Percentiles rank a stretch among this genome's conserved stretches.
These are phyloP conservation scores for Coprinopsis cinerea DNA, from an alignment of 768 basidiomycete genomes.

Conservation along the genomic window DNA sequence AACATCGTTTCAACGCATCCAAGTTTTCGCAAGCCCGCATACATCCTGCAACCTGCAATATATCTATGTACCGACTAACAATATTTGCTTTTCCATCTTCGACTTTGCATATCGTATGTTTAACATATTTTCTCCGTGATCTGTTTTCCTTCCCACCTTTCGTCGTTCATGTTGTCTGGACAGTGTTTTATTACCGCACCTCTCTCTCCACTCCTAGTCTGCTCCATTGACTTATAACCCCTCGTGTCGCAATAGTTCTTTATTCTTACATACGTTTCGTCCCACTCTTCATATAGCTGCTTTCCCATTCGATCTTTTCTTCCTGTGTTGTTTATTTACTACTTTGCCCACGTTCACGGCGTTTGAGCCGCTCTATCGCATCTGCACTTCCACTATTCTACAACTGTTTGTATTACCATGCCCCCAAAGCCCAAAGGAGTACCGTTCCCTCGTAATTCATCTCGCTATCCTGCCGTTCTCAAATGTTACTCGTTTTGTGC, in stretches of 20 bases:
- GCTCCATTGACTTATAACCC: conserved; percentile 6
- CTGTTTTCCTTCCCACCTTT: neutral
- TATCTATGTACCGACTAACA: conserved; percentile 16
- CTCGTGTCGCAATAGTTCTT: conserved; percentile 4
- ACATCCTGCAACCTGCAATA: conserved; percentile 12
- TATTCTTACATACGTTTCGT: neutral
- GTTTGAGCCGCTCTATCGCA: conserved; percentile 1
- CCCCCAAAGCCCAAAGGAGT: conserved; percentile 3
- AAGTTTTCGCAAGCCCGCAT: conserved; percentile 11
- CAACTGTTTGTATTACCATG: conserved; percentile 6
- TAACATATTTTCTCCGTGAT: conserved; percentile 7
- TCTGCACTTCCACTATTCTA: conserved; percentile 6
- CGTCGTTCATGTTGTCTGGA: conserved; percentile 11
- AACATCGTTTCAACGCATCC: conserved; percentile 14
- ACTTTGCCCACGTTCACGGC: neutral
- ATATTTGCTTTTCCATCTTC: conserved; percentile 16
- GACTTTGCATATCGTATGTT: conserved; percentile 13
- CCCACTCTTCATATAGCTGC: neutral
- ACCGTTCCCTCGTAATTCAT: conserved; percentile 1
- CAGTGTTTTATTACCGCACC: conserved; percentile 9
- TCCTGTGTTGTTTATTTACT: conserved; percentile 1
- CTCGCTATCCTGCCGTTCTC: neutral
- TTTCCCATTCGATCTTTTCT: neutral
- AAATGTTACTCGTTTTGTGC: too few relatives aligned
- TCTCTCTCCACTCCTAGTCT: conserved; percentile 10